Percentiles rank a stretch among this genome's conserved stretches.
phyloP scores from a whole-genome alignment of 75 land plant genomes.

The Cunninghamia lanceolata region DNA sequence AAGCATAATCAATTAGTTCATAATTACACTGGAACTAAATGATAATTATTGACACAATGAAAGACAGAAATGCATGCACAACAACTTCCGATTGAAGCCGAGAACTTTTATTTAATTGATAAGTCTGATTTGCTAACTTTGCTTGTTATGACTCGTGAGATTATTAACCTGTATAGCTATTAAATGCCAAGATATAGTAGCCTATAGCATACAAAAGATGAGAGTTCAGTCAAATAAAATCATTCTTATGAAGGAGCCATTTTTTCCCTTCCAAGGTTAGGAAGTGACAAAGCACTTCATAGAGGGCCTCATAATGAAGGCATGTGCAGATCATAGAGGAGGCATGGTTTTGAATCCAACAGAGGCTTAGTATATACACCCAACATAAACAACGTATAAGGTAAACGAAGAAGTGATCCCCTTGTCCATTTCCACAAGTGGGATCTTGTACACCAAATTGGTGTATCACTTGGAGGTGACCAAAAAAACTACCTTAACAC shows the following conservation, averaged over 20 bases:
- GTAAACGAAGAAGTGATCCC: neutral
- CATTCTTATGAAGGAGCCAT: neutral
- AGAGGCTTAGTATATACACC: neutral
- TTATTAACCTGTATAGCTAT: neutral
- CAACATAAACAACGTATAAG: neutral
- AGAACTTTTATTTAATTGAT: neutral
- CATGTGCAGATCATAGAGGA: neutral
- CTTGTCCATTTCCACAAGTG: neutral
- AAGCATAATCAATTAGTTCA: constrained; percentile 6
- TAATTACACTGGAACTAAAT: neutral
- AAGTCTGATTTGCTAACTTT: neutral
- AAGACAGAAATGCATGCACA: neutral
- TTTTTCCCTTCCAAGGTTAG: neutral
- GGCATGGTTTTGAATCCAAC: neutral
- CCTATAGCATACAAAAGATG: neutral
- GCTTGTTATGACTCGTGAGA: neutral
- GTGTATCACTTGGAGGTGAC: neutral
- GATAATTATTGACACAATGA: neutral
- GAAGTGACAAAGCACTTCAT: neutral
- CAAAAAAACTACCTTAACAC: no score
- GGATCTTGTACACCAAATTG: neutral
- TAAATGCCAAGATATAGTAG: neutral
- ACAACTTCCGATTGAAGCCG: neutral
- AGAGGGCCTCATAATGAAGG: neutral
- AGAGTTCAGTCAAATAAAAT: neutral